These are phyloP conservation scores for Seminavis robusta DNA, from an alignment of 108 stramenopile species.

Conservation along the genomic window DNA sequence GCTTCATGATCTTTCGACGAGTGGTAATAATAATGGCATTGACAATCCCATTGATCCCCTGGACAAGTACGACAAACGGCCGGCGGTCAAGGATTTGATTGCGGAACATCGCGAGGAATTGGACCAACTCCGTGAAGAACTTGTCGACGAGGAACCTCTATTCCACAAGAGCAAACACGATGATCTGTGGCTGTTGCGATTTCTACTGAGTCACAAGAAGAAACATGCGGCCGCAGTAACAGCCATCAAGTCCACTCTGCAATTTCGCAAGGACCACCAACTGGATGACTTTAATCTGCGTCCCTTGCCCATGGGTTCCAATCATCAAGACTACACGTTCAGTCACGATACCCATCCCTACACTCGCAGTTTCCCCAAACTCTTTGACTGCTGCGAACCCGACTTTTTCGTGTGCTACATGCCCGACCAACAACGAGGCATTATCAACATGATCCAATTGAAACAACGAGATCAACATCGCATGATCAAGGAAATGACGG, in stretches of 20 bases:
- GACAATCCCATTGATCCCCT: background rate
- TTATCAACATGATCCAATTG: no score
- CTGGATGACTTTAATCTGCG: slow-evolving; percentile 4
- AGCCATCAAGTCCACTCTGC: background rate
- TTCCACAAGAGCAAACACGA: slow-evolving; percentile 10
- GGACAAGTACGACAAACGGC: background rate
- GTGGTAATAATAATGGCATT: background rate
- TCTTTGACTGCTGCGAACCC: no score
- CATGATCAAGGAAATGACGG: no score
- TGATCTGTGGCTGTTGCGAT: slow-evolving; percentile 17
- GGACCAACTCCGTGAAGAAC: background rate
- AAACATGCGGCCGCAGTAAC: background rate
- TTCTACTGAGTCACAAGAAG: slow-evolving; percentile 1
- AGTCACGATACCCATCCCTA: no score
- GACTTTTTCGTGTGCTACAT: no score
- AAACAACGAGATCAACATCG: no score
- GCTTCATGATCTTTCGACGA: no score
- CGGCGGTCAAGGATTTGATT: background rate
- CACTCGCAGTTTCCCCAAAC: no score
- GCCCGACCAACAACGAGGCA: no score
- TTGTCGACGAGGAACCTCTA: background rate
- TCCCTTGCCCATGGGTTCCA: background rate
- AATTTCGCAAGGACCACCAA: slow-evolving; percentile 5
- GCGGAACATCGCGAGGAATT: background rate
- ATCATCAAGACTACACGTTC: no score